Base-by-base conservation (phyloP, 352 stramenopile genomes). In the Globisporangium orthogonon region DNA sequence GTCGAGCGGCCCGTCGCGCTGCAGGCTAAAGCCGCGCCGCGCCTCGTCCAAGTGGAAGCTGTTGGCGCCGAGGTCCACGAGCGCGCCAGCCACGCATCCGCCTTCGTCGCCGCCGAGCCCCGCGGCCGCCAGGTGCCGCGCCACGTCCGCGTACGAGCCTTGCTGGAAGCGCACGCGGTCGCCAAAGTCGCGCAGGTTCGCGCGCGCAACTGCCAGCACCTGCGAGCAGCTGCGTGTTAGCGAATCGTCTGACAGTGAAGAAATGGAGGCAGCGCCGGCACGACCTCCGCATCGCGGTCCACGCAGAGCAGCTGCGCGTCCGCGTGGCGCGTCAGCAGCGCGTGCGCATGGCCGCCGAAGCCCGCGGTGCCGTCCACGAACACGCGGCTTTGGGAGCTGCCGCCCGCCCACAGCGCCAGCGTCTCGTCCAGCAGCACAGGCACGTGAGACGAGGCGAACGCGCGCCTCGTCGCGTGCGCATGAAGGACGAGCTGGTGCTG, bases 1-100 rank as follows among this genome's bases (percentile, higher is more conserved):
- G 66, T 93, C 80, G 31, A 93, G 56, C 40, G 83, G 83, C 0
- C 83, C 83, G 61, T 93, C 79, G 52, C 78, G 75, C 54, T 83
- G 63, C 46, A 78, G 80, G 66, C 81, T 91, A 60, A 93, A 91
- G 17, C 83, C 83, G 31, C 83, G 75, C 35, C 71, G 66, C 10
- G 73, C 63, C 48, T 77, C 68, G 55, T 93, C 83, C 52, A 91
- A 87, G 67, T 93, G 83, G 54, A 86, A 89, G 62, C 83, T 93
- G 57, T 93, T 93, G 33, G 79, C 83, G 10, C 83, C 83, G 10
- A 93, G 73, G 61, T 93, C 83, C 33, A 93, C 78, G 47, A 89
- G 66, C 54, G 89, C 79, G 41, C 83, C 83, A 45, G 86, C 71
- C 4, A 91, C 81, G 39, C 56, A 14, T 2, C 44, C 75, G 48